Conservation (phyloP, 352 stramenopile species). For the Globisporangium irregulare region DNA sequence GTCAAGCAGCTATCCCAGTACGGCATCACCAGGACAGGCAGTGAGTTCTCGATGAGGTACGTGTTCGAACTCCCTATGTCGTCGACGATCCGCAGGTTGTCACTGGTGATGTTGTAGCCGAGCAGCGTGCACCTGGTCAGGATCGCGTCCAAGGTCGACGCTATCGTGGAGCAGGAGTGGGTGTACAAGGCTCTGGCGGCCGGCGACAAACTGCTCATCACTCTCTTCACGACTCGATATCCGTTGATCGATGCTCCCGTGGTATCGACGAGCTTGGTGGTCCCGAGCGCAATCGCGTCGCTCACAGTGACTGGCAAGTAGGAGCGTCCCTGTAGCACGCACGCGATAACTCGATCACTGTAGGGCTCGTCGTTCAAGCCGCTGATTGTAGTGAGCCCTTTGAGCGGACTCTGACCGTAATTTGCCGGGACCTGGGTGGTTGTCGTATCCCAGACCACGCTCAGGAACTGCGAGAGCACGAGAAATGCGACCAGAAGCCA, state of each 20-base stretch:
- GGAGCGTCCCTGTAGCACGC: constrained; percentile 30
- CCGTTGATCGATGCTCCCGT: constrained; percentile 10
- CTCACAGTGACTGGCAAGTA: constrained; percentile 39
- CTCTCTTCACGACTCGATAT: constrained; percentile 14
- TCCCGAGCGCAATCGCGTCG: constrained; percentile 20
- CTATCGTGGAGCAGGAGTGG: constrained; percentile 15
- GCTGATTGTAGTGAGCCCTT: constrained; percentile 2
- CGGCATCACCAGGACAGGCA: constrained; percentile 18
- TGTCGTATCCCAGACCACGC: constrained; percentile 2
- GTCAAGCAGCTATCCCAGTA: constrained; percentile 14
- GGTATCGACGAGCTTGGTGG: constrained; percentile 8
- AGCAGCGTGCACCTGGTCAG: constrained; percentile 16
- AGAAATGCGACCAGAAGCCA: background rate
- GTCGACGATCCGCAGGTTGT: constrained; percentile 25
- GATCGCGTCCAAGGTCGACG: constrained; percentile 24
- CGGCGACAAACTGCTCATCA: background rate
- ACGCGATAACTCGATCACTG: constrained; percentile 47
- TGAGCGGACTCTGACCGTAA: constrained; percentile 6
- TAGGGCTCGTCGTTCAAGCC: constrained; percentile 35
- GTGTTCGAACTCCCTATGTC: constrained; percentile 10
- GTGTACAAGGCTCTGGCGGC: constrained; percentile 1
- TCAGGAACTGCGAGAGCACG: constrained; percentile 4
- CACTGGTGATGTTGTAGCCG: constrained; percentile 27
- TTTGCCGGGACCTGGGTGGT: background rate
- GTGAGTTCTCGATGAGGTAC: constrained; percentile 7